Conservation (phyloP, 176 grass and related monocot genomes). For the Ampelocalamus luodianensis region DNA sequence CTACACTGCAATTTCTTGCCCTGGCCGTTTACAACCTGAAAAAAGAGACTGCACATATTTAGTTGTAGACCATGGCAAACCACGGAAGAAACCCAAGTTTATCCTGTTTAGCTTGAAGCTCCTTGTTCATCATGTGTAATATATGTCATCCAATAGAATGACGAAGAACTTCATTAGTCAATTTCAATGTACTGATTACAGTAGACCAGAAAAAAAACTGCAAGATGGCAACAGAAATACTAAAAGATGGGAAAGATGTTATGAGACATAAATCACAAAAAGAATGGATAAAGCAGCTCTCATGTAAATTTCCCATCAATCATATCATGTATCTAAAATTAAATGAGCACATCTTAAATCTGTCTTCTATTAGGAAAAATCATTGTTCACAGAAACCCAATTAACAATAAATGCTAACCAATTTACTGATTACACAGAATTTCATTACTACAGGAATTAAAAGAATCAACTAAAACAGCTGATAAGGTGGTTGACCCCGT, state of each 20-base stretch:
- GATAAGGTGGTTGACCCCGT: background rate
- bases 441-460: background rate
- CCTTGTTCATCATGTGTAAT: conserved; percentile 3
- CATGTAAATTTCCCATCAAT: conserved; percentile 6
- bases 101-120: background rate
- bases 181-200: conserved; percentile 16
- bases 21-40: conserved; percentile 86
- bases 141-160: conserved; percentile 28
- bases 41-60: conserved; percentile 28
- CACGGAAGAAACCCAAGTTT: conserved; percentile 17
- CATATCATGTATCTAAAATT: background rate
- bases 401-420: background rate
- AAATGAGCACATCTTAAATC: background rate
- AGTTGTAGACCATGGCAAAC: conserved; percentile 10
- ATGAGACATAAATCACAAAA: background rate
- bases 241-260: background rate
- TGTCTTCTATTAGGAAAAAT: conserved; percentile 1
- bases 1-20: conserved; percentile 95
- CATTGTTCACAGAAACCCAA: background rate
- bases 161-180: background rate
- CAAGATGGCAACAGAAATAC: conserved; percentile 6
- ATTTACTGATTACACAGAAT: conserved; percentile 24
- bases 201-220: background rate
- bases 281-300: background rate
- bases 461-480: conserved; percentile 2